Percentiles rank a stretch among this genome's conserved stretches.
phyloP scores from a whole-genome alignment of 2,329 filamentous ascomycete genomes.

The Nothophoma quercina region DNA sequence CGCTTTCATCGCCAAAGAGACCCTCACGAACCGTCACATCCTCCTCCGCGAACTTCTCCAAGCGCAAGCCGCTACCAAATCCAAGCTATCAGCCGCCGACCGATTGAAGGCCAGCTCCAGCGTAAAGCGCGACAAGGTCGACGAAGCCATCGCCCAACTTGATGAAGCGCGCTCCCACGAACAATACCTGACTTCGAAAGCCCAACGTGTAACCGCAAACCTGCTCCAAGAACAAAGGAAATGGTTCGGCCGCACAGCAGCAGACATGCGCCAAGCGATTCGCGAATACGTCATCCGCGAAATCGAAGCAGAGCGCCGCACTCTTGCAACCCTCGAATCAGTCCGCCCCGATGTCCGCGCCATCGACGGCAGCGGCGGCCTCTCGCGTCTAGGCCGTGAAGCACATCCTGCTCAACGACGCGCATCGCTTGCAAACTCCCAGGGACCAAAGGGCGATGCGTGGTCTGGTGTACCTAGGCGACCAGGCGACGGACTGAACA shows the following conservation, averaged over 20 bases:
- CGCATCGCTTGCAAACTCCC: constrained; percentile 80
- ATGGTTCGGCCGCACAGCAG: constrained; percentile 87
- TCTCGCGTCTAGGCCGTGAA: constrained; percentile 89
- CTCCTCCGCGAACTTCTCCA: constrained; percentile 91
- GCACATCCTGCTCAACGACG: constrained; percentile 78
- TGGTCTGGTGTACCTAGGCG: constrained; percentile 94
- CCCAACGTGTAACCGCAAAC: constrained; percentile 86
- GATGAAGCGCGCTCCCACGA: constrained; percentile 88
- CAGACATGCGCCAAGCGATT: constrained; percentile 83
- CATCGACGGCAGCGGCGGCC: constrained; percentile 88
- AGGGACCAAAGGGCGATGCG: constrained; percentile 96
- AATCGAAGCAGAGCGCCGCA: constrained; percentile 93
- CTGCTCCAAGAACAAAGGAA: constrained; percentile 85
- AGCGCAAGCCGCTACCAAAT: constrained; percentile 84
- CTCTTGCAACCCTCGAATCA: constrained; percentile 89
- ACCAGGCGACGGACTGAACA: constrained; percentile 73
- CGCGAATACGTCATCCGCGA: constrained; percentile 93
- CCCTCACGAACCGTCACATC: constrained; percentile 95
- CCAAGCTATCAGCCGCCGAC: constrained; percentile 85
- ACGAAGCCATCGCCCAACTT: constrained; percentile 90
- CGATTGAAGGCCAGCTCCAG: constrained; percentile 85
- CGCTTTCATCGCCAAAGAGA: constrained; percentile 97
- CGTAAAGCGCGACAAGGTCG: constrained; percentile 92
- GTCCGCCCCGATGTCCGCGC: constrained; percentile 91
- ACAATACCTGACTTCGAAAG: constrained; percentile 82